Percentiles rank a stretch among this genome's conserved stretches.
Conservation (phyloP, 2,329 filamentous ascomycete species). For the Paraconiothyrium sp. region DNA sequence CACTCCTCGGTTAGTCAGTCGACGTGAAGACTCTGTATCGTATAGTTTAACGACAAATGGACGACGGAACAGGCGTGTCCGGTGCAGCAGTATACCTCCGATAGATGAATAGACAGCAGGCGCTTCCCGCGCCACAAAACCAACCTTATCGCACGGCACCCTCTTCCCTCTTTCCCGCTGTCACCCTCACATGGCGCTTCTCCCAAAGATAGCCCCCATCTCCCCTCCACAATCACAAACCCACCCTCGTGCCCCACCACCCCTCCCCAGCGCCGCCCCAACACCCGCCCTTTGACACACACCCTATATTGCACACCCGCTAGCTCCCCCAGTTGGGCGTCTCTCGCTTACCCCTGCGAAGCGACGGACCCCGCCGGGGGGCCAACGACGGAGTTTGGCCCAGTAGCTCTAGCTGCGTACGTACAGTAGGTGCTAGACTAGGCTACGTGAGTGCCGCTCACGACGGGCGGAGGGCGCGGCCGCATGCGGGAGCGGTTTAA, state of each 20-base stretch:
- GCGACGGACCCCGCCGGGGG: not conserved
- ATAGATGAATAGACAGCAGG: not conserved
- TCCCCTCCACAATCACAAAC: not conserved
- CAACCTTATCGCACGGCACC: not conserved
- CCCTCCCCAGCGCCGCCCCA: too few relatives aligned
- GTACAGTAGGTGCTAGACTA: too few relatives aligned
- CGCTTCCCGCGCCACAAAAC: not conserved
- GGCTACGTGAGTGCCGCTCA: too few relatives aligned
- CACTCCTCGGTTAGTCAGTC: not conserved
- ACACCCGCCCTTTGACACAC: not conserved
- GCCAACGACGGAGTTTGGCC: not conserved
- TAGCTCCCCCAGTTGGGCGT: not conserved
- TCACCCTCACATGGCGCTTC: too few relatives aligned
- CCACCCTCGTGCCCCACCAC: not conserved
- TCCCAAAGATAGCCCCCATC: not conserved
- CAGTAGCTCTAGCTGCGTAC: too few relatives aligned
- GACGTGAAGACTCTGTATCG: not conserved
- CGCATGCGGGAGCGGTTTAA: too few relatives aligned
- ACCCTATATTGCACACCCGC: not conserved
- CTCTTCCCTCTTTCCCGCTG: too few relatives aligned
- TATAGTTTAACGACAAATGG: not conserved
- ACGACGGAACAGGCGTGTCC: not conserved
- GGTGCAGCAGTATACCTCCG: not conserved
- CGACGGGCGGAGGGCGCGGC: too few relatives aligned
- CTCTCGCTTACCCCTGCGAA: conserved; percentile 10